Conservation (phyloP, 495 filamentous ascomycete genomes). For the Talaromyces thailandensis region DNA sequence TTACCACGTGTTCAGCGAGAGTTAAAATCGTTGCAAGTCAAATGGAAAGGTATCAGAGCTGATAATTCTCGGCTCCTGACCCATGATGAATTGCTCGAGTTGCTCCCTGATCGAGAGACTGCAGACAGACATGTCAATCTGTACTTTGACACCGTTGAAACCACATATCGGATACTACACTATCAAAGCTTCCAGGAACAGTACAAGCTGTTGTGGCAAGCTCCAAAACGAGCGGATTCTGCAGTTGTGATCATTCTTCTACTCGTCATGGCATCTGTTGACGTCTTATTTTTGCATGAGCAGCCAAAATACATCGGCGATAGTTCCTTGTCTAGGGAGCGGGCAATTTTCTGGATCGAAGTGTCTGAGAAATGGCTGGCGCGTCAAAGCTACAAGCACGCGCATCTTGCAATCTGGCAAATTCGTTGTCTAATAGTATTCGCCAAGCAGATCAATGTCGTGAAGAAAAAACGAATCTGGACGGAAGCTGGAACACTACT, state of each 20-base stretch:
- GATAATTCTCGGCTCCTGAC: constrained; percentile 8
- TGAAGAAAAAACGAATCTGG: constrained; percentile 46
- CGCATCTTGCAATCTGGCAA: constrained; percentile 38
- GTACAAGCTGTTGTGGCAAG: constrained; percentile 32
- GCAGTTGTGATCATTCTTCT: constrained; percentile 24
- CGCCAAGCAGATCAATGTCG: constrained; percentile 36
- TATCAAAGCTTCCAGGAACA: constrained; percentile 44
- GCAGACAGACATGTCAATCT: constrained; percentile 42
- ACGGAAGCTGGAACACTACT: constrained; percentile 39
- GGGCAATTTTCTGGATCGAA: constrained; percentile 26
- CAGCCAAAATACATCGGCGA: constrained; percentile 31
- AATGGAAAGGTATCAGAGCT: constrained; percentile 17
- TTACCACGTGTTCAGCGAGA: constrained; percentile 32
- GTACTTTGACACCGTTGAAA: constrained; percentile 52
- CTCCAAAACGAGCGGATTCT: constrained; percentile 17
- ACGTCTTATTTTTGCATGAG: constrained; percentile 26
- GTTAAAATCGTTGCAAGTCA: constrained; percentile 26
- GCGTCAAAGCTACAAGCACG: constrained; percentile 31
- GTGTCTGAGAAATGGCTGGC: constrained; percentile 24
- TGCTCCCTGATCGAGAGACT: constrained; percentile 38
- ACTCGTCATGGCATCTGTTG: constrained; percentile 22
- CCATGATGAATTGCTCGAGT: constrained; percentile 11
- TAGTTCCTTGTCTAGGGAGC: constrained; percentile 25
- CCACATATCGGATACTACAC: constrained; percentile 48
- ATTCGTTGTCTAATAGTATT: constrained; percentile 39